Evolutionary conservation across 2,329 filamentous ascomycete genomes (phyloP).

Genomic region (Acrocalymma vagum): DNA sequence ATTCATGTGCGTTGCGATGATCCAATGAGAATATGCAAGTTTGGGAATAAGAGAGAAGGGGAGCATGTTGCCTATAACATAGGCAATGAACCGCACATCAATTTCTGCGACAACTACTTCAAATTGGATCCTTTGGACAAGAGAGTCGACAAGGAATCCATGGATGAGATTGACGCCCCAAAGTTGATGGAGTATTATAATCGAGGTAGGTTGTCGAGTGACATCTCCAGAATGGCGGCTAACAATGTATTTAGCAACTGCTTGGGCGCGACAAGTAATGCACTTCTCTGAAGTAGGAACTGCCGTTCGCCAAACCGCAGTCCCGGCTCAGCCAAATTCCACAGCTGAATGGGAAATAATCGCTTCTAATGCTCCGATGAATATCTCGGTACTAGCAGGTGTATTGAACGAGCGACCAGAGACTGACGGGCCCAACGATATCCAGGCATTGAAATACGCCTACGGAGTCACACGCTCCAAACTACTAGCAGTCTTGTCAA

Average conservation of each 20-base stretch:
- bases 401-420: constrained; percentile 36
- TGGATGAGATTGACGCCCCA: constrained; percentile 30
- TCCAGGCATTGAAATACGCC: constrained; percentile 38
- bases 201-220: constrained; percentile 34
- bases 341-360: constrained; percentile 29
- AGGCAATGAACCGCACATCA: constrained; percentile 44
- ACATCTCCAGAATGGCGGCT: background rate
- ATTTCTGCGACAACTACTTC: constrained; percentile 43
- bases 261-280: constrained; percentile 47
- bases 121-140: constrained; percentile 31
- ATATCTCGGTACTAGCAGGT: constrained; percentile 42
- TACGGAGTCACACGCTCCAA: constrained; percentile 45
- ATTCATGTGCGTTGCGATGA: constrained; percentile 46
- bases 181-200: constrained; percentile 42
- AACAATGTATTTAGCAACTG: constrained; percentile 22
- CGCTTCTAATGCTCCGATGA: constrained; percentile 34
- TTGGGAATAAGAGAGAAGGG: constrained; percentile 37
- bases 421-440: constrained; percentile 21
- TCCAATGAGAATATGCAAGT: constrained; percentile 34
- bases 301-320: constrained; percentile 31
- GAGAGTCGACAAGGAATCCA: constrained; percentile 30
- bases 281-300: constrained; percentile 38
- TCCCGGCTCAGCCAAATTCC: constrained; percentile 23
- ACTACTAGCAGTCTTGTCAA: constrained; percentile 37
- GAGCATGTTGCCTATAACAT: constrained; percentile 44